Evolutionary conservation across 129 eudicot species (phyloP).

Genomic region (Lactuca saligna): DNA sequence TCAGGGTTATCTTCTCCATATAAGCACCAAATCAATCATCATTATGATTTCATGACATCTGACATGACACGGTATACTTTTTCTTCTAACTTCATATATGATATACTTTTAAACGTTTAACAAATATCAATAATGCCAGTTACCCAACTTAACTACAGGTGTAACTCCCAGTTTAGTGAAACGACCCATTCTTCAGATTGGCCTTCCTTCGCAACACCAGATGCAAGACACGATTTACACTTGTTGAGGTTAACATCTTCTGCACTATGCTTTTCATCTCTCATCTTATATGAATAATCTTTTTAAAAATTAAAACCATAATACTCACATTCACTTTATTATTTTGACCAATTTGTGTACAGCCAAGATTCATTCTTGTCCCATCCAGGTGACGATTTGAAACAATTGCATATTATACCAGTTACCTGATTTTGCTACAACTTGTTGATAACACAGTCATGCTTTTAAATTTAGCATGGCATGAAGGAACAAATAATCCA

Average conservation of each 20-base stretch:
- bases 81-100: constrained; percentile 12
- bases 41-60: constrained; percentile 33
- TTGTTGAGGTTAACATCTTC: constrained; percentile 48
- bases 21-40: constrained; percentile 39
- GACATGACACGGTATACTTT: constrained; percentile 44
- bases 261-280: not conserved
- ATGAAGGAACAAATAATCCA: constrained; percentile 29
- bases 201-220: constrained; percentile 42
- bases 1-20: constrained; percentile 44
- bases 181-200: constrained; percentile 34
- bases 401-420: not conserved
- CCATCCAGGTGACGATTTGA: constrained; percentile 49
- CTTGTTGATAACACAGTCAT: constrained; percentile 5
- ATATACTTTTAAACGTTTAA: constrained; percentile 13
- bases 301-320: constrained; percentile 2
- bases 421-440: not conserved
- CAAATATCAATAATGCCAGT: constrained; percentile 37
- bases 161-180: constrained; percentile 36
- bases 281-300: constrained; percentile 5
- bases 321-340: constrained; percentile 6
- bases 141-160: constrained; percentile 13
- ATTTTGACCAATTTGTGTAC: constrained; percentile 28
- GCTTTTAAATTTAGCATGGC: constrained; percentile 40
- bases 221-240: constrained; percentile 45
- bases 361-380: constrained; percentile 79